Evolutionary conservation across 108 stramenopile genomes (phyloP), one percentile per base, ranked within the genome.

Genomic region (Mediolabrus comicus): DNA sequence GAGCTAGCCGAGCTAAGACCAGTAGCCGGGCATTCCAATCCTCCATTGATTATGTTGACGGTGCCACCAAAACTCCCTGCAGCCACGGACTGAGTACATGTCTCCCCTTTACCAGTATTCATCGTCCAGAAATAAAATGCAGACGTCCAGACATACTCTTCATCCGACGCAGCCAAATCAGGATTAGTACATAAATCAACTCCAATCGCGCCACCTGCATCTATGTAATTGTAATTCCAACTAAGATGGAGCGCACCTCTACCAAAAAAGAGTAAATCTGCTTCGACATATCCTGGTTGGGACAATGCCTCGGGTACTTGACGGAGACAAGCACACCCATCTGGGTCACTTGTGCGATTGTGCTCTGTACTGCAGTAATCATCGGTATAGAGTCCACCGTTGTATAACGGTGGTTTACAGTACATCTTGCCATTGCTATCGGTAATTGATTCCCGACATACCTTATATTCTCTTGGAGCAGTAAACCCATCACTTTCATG

Each of bases 161-260:
- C 36, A 32, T 71, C 61, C 11, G 53, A 62, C 25, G 62, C 60
- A 39, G 62, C 71, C 10, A 62, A 46, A 27, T 71, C 71, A 51
- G 71, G 71, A 4, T 32, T 53, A 0, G 58, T 30, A 31, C 71
- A 71, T 3, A 71, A 31, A 61, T 29, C 26, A 1, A 19, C 58
- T 9, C 41, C 58, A n/a, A 71, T n/a, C 22, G 51, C 71, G n/a
- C 33, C 34, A 4, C 38, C 25, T 7, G 60, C 53, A 25, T 71
- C 54, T 16, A 71, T 61, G 34, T 71, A 71, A 22, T 71, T 71
- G 52, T 71, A 71, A 26, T 61, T 70, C 69, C 69, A 70, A 59
- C 58, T 59, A 31, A 60, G 69, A 24, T 70, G 59, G 0, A 70
- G 12, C 7, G 61, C 31, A 59, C 69, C 69, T 31, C 69, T 58